A percentile compares a stretch with the other conserved stretches of the same genome.
Conservation (phyloP, 306 rosid species). For the Crotalaria pallida region DNA sequence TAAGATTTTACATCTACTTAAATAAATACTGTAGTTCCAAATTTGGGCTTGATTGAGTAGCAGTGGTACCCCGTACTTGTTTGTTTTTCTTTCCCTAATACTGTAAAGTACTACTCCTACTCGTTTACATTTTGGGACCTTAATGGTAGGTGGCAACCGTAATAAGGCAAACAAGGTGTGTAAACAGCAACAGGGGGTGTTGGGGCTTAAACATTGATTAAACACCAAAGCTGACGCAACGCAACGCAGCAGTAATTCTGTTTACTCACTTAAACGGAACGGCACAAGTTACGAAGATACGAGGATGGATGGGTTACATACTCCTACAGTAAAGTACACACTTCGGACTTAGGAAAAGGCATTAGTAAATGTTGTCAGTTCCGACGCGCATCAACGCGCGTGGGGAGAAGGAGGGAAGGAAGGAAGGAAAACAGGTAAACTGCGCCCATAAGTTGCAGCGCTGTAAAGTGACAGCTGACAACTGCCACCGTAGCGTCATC, state of each 20-base stretch:
- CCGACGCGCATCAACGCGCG: slow-evolving; percentile 21
- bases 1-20: no score
- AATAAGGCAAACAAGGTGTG: neutral
- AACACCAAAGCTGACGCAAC: slow-evolving; percentile 20
- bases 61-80: no score
- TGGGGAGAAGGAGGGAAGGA: neutral
- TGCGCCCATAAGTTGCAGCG: slow-evolving; percentile 22
- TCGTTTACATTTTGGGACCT: neutral
- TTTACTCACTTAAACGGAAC: neutral
- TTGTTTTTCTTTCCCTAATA: no score
- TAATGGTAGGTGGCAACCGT: neutral
- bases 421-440: neutral
- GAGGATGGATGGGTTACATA: neutral
- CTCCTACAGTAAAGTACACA: no score
- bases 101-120: no score
- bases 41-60: neutral
- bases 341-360: no score
- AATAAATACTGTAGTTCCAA: no score
- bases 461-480: slow-evolving; percentile 40
- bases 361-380: no score
- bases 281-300: neutral
- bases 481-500: slow-evolving; percentile 23
- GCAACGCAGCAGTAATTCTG: no score
- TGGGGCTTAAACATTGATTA: neutral
- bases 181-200: slow-evolving; percentile 13